phyloP scores from a whole-genome alignment of 768 basidiomycete species.

The Gymnopilus dilepis region DNA sequence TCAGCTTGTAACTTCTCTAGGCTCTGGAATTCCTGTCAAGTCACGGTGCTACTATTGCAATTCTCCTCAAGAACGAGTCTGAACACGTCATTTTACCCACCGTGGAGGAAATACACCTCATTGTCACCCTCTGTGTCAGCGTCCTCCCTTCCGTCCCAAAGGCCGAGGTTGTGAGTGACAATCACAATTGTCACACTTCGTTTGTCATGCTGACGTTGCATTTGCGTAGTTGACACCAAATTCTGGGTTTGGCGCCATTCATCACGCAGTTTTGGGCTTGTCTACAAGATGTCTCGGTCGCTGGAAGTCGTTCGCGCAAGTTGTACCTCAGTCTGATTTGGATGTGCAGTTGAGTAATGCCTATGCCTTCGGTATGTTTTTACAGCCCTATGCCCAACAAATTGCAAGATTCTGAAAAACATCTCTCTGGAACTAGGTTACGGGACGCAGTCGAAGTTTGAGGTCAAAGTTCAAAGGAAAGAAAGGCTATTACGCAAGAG shows the following conservation, averaged over 20 bases:
- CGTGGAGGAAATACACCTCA: slow-evolving; percentile 80
- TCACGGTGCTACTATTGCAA: slow-evolving; percentile 84
- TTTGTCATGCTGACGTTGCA: background rate
- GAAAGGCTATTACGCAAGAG: slow-evolving; percentile 65
- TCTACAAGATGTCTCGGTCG: slow-evolving; percentile 73
- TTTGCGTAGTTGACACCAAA: slow-evolving; percentile 55
- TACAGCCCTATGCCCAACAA: background rate
- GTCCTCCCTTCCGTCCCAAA: slow-evolving; percentile 76
- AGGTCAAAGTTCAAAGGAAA: slow-evolving; percentile 56
- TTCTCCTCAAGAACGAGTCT: slow-evolving; percentile 78
- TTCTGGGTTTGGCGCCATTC: slow-evolving; percentile 86
- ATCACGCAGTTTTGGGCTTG: slow-evolving; percentile 76
- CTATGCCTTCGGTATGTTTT: slow-evolving; percentile 60
- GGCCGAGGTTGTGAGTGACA: slow-evolving; percentile 71
- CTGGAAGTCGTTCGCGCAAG: slow-evolving; percentile 58
- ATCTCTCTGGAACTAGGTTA: slow-evolving; percentile 43
- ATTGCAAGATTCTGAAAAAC: slow-evolving; percentile 4
- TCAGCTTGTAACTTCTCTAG: slow-evolving; percentile 39
- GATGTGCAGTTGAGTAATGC: slow-evolving; percentile 63
- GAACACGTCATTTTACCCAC: slow-evolving; percentile 65
- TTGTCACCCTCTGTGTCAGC: slow-evolving; percentile 72
- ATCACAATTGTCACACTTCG: background rate
- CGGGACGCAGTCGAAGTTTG: slow-evolving; percentile 61
- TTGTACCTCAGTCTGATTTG: slow-evolving; percentile 68
- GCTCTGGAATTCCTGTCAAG: slow-evolving; percentile 80